Conservation (phyloP, 176 grass and related monocot genomes). For the Alopecurus myosuroides region DNA sequence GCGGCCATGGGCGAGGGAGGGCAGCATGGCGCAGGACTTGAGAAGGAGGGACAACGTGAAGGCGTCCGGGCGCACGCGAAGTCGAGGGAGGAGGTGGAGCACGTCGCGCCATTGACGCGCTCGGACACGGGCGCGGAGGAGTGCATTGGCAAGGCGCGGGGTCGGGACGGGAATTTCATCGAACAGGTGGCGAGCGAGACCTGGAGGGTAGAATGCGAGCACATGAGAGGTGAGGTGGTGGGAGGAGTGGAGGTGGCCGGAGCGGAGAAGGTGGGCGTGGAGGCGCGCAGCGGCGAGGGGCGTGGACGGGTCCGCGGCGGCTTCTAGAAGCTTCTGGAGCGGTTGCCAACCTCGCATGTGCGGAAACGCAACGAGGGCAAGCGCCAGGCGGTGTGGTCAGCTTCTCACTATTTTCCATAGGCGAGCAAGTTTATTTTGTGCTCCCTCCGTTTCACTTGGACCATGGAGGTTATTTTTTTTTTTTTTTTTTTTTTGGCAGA, state of each 20-base stretch:
- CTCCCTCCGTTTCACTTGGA: too few species aligned
- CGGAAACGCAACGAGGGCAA: not conserved
- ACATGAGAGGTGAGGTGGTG: conserved; percentile 25
- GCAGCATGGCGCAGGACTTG: conserved; percentile 43
- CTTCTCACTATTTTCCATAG: too few species aligned
- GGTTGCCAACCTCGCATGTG: not conserved
- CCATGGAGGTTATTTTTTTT: too few species aligned
- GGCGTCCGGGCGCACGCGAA: conserved; percentile 33
- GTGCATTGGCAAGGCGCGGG: conserved; percentile 53
- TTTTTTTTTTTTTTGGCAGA: too few species aligned
- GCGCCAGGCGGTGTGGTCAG: not conserved
- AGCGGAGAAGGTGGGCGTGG: conserved; percentile 44
- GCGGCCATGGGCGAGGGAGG: conserved; percentile 37
- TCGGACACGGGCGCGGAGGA: conserved; percentile 50
- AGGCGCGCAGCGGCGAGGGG: conserved; percentile 23
- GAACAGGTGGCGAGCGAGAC: conserved; percentile 43
- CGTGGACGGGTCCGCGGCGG: not conserved
- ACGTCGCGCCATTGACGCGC: conserved; percentile 40
- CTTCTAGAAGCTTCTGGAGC: conserved; percentile 43
- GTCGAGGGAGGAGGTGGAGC: conserved; percentile 15
- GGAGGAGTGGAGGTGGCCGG: conserved; percentile 29
- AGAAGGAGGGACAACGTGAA: conserved; percentile 50
- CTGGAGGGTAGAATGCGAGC: conserved; percentile 16
- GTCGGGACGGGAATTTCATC: conserved; percentile 53
- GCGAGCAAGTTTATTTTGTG: too few species aligned